Conservation (phyloP, 352 stramenopile species). For the Pythium brachiatum region DNA sequence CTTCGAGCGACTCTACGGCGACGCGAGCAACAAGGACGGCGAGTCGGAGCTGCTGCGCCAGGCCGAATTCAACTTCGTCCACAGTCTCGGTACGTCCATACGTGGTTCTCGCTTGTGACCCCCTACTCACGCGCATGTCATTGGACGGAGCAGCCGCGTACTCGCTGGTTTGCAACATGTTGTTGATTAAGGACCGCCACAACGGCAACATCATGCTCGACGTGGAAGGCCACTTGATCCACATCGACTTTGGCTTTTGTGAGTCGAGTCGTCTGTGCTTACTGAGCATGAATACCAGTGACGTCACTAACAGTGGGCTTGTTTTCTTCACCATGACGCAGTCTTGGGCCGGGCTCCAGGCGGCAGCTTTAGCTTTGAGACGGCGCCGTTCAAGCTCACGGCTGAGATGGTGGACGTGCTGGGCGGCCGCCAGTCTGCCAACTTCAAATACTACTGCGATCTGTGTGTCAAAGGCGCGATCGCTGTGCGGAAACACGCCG, state of each 20-base stretch:
- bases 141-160: conserved; percentile 97
- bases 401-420: conserved; percentile 95
- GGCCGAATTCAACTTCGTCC: conserved; percentile 77
- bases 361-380: conserved; percentile 95
- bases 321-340: conserved; percentile 12
- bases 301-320: too few relatives aligned
- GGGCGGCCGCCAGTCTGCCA: conserved; percentile 86
- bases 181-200: conserved; percentile 98
- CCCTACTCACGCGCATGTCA: too few relatives aligned
- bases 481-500: conserved; percentile 87
- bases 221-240: conserved; percentile 94
- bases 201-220: conserved; percentile 99
- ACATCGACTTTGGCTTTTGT: conserved; percentile 99
- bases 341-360: conserved; percentile 75
- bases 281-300: not conserved
- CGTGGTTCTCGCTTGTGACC: too few relatives aligned
- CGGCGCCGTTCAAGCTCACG: conserved; percentile 96
- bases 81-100: conserved; percentile 77
- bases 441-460: conserved; percentile 93
- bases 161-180: conserved; percentile 96
- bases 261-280: too few relatives aligned
- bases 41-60: conserved; percentile 45
- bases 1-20: conserved; percentile 93
- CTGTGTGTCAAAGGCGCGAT: conserved; percentile 94
- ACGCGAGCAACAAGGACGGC: conserved; percentile 29